phyloP scores from a whole-genome alignment of 2,329 filamentous ascomycete genomes.

The Penicillium sp. region DNA sequence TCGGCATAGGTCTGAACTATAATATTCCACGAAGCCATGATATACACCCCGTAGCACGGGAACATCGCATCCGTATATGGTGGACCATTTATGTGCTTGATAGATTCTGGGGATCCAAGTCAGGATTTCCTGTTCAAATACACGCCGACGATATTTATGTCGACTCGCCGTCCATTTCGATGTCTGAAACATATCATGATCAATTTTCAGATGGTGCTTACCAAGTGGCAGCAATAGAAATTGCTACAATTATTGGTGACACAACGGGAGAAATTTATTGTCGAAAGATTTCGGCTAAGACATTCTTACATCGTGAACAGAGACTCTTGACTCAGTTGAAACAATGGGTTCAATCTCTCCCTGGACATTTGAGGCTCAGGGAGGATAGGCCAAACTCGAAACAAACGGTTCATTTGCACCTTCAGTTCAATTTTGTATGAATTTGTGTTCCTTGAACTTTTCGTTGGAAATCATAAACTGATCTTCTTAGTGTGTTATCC shows the following conservation, averaged over 20 bases:
- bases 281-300: constrained; percentile 26
- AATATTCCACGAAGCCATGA: constrained; percentile 29
- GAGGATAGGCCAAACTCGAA: constrained; percentile 18
- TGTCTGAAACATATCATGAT: constrained; percentile 20
- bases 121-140: constrained; percentile 49
- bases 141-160: constrained; percentile 46
- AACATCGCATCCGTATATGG: constrained; percentile 34
- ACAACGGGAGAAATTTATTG: constrained; percentile 29
- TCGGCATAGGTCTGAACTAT: constrained; percentile 45
- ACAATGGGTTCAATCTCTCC: constrained; percentile 31
- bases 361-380: constrained; percentile 25
- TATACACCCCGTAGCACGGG: constrained; percentile 33
- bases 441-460: background rate
- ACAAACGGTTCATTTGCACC: constrained; percentile 29
- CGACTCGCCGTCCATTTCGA: constrained; percentile 30
- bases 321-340: constrained; percentile 34
- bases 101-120: constrained; percentile 47
- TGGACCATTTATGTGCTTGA: constrained; percentile 36
- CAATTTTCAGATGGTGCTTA: constrained; percentile 35
- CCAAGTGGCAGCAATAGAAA: constrained; percentile 28
- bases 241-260: constrained; percentile 31
- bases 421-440: constrained; percentile 34
- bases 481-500: constrained; percentile 32
- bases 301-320: constrained; percentile 36
- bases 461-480: background rate